phyloP scores from a whole-genome alignment of 2,329 filamentous ascomycete genomes.

The Teratosphaeria pseudoeucalypti region DNA sequence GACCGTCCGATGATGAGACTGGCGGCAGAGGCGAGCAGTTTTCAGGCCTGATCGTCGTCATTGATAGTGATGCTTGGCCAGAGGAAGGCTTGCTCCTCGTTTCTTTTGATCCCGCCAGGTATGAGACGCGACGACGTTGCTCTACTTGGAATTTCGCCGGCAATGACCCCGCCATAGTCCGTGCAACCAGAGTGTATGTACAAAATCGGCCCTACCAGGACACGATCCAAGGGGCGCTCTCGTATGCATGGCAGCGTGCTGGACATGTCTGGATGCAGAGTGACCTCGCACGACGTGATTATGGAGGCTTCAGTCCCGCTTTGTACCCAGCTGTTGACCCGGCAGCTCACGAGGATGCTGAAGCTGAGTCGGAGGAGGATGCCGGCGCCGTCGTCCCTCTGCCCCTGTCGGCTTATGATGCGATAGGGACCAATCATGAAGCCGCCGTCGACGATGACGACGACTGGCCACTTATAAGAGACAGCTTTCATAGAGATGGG shows the following conservation, averaged over 20 bases:
- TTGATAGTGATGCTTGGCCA: not conserved
- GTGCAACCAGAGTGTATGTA: not conserved
- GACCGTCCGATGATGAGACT: not conserved
- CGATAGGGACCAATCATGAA: not conserved
- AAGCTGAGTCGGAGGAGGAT: too few species aligned
- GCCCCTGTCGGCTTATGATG: not conserved
- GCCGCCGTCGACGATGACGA: not conserved
- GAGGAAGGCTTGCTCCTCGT: not conserved
- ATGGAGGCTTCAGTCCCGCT: not conserved
- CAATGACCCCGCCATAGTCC: not conserved
- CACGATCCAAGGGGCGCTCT: not conserved
- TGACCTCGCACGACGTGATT: not conserved
- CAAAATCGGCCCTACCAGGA: not conserved
- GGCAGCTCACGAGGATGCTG: not conserved
- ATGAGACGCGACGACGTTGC: not conserved
- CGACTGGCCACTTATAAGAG: not conserved
- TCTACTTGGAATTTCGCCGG: not conserved
- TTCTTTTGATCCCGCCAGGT: not conserved
- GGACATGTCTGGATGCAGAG: not conserved
- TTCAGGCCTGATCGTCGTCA: not conserved
- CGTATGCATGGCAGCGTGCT: not conserved
- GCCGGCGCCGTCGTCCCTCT: not conserved
- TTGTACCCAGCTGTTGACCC: not conserved
- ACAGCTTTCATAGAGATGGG: not conserved
- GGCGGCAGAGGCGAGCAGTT: not conserved